phyloP scores from a whole-genome alignment of 352 stramenopile species.

The Phytophthora fragariae region DNA sequence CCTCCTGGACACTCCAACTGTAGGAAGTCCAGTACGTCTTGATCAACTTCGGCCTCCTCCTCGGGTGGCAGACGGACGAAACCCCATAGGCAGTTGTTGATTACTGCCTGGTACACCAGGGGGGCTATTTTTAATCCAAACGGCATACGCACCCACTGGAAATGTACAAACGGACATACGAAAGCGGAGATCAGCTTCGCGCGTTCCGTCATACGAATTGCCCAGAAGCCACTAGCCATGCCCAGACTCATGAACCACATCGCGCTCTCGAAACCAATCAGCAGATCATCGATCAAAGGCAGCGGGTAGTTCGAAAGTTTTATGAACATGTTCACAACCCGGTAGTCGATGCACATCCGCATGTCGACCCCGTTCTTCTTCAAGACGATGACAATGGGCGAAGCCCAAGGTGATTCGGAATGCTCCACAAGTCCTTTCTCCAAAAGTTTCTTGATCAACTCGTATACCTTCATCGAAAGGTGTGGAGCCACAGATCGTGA shows the following conservation, averaged over 20 bases:
- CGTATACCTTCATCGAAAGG: too few relatives aligned
- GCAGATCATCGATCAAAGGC: constrained; percentile 28
- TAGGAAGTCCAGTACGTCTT: constrained; percentile 7
- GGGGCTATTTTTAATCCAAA: constrained; percentile 37
- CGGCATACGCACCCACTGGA: constrained; percentile 17
- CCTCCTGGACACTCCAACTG: neutral
- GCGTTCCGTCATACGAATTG: constrained; percentile 18
- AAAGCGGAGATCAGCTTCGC: constrained; percentile 29
- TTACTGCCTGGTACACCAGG: constrained; percentile 16
- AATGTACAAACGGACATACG: constrained; percentile 35
- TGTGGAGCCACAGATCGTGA: too few relatives aligned
- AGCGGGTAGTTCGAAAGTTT: constrained; percentile 30
- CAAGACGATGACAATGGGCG: constrained; percentile 2
- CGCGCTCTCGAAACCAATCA: constrained; percentile 22
- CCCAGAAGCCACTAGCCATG: constrained; percentile 31
- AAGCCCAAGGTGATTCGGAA: neutral
- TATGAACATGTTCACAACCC: constrained; percentile 20
- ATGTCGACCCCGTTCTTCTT: constrained; percentile 20
- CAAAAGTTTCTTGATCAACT: constrained; percentile 6
- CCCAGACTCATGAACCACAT: constrained; percentile 38
- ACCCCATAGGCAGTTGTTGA: constrained; percentile 30
- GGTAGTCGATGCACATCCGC: constrained; percentile 34
- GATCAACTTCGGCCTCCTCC: neutral
- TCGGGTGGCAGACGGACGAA: constrained; percentile 7
- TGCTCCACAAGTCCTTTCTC: constrained; percentile 4